Conservation (phyloP, 1,284 basidiomycete genomes). For the Tylopilus sp. region DNA sequence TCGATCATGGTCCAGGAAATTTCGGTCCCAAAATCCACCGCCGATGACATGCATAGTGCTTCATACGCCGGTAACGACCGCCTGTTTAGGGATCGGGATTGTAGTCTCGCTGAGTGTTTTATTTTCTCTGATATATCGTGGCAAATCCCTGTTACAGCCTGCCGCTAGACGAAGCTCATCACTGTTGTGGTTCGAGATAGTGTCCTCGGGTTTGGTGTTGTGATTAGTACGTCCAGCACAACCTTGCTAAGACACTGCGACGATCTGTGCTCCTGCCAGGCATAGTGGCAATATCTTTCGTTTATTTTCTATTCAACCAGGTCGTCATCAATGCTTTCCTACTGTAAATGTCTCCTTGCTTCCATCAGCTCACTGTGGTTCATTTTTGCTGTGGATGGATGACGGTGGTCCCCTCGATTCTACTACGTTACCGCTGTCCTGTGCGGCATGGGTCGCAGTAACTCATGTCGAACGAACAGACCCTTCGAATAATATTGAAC, state of each 20-base stretch:
- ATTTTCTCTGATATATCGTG: slow-evolving; percentile 18
- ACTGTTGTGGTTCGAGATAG: slow-evolving; percentile 20
- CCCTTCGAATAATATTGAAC: slow-evolving; percentile 24
- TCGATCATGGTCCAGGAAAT: background rate
- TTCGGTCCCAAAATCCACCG: background rate
- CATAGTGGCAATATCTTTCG: background rate
- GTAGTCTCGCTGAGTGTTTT: slow-evolving; percentile 16
- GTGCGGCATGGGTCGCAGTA: background rate
- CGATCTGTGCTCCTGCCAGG: slow-evolving; percentile 3
- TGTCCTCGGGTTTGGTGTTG: slow-evolving; percentile 11
- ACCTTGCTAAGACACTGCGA: background rate
- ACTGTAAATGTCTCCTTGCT: slow-evolving; percentile 12
- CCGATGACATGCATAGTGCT: slow-evolving; percentile 17
- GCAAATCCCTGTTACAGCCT: slow-evolving; percentile 11
- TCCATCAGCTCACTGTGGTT: background rate
- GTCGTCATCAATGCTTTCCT: slow-evolving; percentile 14
- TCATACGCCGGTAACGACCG: background rate
- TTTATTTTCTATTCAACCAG: slow-evolving; percentile 10
- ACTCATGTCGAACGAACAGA: slow-evolving; percentile 9
- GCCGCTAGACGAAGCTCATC: slow-evolving; percentile 14
- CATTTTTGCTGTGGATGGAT: slow-evolving; percentile 15
- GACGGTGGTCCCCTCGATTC: slow-evolving; percentile 9
- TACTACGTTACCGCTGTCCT: slow-evolving; percentile 9
- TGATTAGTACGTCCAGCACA: slow-evolving; percentile 8
- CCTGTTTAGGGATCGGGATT: slow-evolving; percentile 4